These are phyloP conservation scores for Penicillium bialowiezense DNA, from an alignment of 495 filamentous ascomycete species.

Conservation along the genomic window DNA sequence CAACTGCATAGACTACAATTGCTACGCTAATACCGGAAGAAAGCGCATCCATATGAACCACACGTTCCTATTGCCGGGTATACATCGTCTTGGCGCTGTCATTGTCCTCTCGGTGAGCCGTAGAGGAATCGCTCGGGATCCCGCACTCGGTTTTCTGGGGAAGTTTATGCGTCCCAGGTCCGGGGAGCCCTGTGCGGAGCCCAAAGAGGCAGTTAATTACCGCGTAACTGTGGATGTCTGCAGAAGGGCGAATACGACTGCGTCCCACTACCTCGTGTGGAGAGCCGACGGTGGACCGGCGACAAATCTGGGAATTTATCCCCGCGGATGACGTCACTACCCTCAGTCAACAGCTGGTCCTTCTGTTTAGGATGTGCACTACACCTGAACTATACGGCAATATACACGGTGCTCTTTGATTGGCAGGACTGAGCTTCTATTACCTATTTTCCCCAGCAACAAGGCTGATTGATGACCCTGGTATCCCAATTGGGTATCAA, in stretches of 20 bases:
- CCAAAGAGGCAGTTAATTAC: background rate
- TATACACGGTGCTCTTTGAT: too few relatives aligned
- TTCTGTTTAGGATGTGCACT: too few relatives aligned
- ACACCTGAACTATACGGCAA: too few relatives aligned
- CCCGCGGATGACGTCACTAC: background rate
- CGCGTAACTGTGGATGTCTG: background rate
- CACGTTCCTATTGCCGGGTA: background rate
- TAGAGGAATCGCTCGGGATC: constrained; percentile 26
- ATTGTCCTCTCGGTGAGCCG: constrained; percentile 25
- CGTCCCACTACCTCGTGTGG: background rate
- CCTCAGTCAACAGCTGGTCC: too few relatives aligned
- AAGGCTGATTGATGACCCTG: background rate
- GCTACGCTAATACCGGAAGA: background rate
- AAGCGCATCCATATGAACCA: background rate
- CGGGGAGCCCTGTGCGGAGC: background rate
- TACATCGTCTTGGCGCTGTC: constrained; percentile 7
- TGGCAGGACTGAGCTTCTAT: too few relatives aligned
- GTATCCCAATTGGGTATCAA: background rate
- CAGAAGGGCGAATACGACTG: background rate
- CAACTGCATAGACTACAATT: background rate
- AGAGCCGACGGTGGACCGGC: background rate
- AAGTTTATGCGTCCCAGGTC: background rate
- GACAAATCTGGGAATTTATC: background rate
- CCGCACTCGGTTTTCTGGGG: constrained; percentile 16
- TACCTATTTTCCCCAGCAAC: too few relatives aligned